phyloP scores from a whole-genome alignment of 2,329 filamentous ascomycete species.

The Talaromyces sp. region DNA sequence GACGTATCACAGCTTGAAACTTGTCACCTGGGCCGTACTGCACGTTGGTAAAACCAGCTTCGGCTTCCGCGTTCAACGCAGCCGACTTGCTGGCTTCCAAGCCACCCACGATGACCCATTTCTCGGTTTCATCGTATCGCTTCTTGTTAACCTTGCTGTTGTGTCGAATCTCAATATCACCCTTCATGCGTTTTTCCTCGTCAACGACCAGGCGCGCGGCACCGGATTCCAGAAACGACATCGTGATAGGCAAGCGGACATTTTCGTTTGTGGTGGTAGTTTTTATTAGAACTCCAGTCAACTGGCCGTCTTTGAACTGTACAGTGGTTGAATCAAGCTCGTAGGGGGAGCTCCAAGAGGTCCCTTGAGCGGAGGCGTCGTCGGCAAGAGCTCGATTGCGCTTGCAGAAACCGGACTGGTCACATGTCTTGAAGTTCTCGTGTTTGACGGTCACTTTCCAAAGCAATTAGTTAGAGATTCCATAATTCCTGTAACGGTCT shows the following conservation, averaged over 20 bases:
- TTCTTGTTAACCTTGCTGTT: slow-evolving; percentile 84
- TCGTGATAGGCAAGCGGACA: slow-evolving; percentile 76
- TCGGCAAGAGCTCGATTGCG: slow-evolving; percentile 91
- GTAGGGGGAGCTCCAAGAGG: slow-evolving; percentile 80
- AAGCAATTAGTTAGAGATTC: not conserved
- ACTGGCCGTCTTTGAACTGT: slow-evolving; percentile 74
- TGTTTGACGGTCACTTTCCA: slow-evolving; percentile 80
- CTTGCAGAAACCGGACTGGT: slow-evolving; percentile 95
- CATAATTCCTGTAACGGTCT: not conserved
- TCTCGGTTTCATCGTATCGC: slow-evolving; percentile 87
- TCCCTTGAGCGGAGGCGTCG: slow-evolving; percentile 64
- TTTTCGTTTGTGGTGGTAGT: slow-evolving; percentile 68
- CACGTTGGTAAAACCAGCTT: slow-evolving; percentile 69
- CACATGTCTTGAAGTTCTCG: slow-evolving; percentile 95
- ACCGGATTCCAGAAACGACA: slow-evolving; percentile 89
- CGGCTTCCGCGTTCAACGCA: slow-evolving; percentile 66
- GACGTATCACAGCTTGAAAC: slow-evolving; percentile 81
- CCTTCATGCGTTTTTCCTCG: slow-evolving; percentile 82
- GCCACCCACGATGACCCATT: slow-evolving; percentile 84
- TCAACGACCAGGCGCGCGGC: slow-evolving; percentile 85
- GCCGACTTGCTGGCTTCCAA: slow-evolving; percentile 72
- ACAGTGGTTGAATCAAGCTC: slow-evolving; percentile 71
- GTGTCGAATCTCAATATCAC: slow-evolving; percentile 84
- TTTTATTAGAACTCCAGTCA: slow-evolving; percentile 82
- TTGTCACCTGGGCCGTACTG: slow-evolving; percentile 75